phyloP scores from a whole-genome alignment of 2,329 filamentous ascomycete genomes.

The Neodidymelliopsis sp. region DNA sequence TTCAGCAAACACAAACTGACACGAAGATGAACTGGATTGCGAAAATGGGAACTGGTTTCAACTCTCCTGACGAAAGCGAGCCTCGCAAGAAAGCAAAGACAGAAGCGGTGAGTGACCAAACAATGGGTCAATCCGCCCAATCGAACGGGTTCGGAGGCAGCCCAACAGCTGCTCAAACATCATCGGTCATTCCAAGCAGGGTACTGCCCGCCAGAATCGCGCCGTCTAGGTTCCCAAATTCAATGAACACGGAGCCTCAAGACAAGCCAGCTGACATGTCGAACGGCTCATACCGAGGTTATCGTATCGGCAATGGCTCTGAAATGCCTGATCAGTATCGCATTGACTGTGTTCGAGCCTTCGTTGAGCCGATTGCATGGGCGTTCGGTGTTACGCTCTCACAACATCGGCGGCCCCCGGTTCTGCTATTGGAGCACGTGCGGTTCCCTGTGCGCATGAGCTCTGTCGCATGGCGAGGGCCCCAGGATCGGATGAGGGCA shows the following conservation, averaged over 20 bases:
- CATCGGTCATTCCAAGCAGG: slow-evolving; percentile 30
- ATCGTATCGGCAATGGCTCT: slow-evolving; percentile 63
- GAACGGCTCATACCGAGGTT: slow-evolving; percentile 61
- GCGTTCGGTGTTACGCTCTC: slow-evolving; percentile 63
- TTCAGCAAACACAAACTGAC: slow-evolving; percentile 18
- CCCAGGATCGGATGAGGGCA: slow-evolving; percentile 60
- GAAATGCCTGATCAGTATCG: slow-evolving; percentile 67
- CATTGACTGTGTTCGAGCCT: slow-evolving; percentile 62
- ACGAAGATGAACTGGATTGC: slow-evolving; percentile 18
- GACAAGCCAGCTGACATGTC: slow-evolving; percentile 37
- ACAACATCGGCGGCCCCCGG: slow-evolving; percentile 56
- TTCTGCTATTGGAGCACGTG: slow-evolving; percentile 57
- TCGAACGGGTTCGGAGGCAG: slow-evolving; percentile 19
- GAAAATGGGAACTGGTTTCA: slow-evolving; percentile 16
- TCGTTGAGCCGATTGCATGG: slow-evolving; percentile 66
- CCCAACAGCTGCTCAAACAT: slow-evolving; percentile 13
- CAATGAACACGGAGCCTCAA: slow-evolving; percentile 26
- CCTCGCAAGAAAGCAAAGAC: slow-evolving; percentile 52
- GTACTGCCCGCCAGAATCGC: slow-evolving; percentile 37
- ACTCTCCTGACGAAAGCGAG: slow-evolving; percentile 29
- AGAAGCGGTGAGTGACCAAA: slow-evolving; percentile 27
- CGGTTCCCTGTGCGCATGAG: slow-evolving; percentile 65
- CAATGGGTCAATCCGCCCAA: slow-evolving; percentile 14
- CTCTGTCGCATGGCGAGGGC: slow-evolving; percentile 61
- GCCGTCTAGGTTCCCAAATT: slow-evolving; percentile 39